Conservation (phyloP, 2,329 filamentous ascomycete genomes). For the Xylaria sp. region DNA sequence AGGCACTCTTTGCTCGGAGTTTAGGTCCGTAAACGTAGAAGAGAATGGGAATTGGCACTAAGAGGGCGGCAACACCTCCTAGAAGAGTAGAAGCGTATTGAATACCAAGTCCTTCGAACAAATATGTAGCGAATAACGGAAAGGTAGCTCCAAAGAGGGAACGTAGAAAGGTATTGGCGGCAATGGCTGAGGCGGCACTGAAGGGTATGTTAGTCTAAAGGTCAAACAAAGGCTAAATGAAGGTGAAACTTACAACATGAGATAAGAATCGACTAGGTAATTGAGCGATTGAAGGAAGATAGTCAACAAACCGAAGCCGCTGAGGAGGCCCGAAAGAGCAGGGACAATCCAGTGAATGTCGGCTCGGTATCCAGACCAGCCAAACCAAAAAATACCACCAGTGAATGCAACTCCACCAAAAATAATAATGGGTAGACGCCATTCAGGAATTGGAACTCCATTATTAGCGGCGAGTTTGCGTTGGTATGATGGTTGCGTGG, state of each 20-base stretch:
- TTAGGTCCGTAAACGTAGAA: constrained; percentile 69
- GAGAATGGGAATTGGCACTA: constrained; percentile 71
- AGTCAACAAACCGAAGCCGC: constrained; percentile 81
- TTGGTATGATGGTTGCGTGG: constrained; percentile 73
- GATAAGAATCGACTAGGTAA: constrained; percentile 81
- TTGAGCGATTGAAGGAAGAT: constrained; percentile 86
- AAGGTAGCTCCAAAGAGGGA: constrained; percentile 82
- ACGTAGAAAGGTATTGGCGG: constrained; percentile 83
- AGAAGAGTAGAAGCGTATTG: constrained; percentile 71
- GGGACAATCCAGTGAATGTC: constrained; percentile 73
- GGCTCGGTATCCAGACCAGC: constrained; percentile 71
- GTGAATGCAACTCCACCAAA: constrained; percentile 69
- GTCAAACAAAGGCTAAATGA: not conserved
- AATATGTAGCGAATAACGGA: constrained; percentile 80
- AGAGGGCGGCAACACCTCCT: constrained; percentile 65
- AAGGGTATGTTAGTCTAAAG: constrained; percentile 26
- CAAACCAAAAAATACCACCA: constrained; percentile 79
- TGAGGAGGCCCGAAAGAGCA: constrained; percentile 68
- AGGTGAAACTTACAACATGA: constrained; percentile 63
- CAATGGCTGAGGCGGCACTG: constrained; percentile 78
- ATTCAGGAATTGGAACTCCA: constrained; percentile 71
- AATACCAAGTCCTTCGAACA: constrained; percentile 71
- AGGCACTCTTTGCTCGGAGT: constrained; percentile 65
- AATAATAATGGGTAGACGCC: constrained; percentile 72
- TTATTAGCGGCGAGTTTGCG: constrained; percentile 75